A percentile compares a stretch with the other conserved stretches of the same genome.
These are phyloP conservation scores for Zarea fungicola DNA, from an alignment of 2,329 filamentous ascomycete genomes.

Conservation along the genomic window DNA sequence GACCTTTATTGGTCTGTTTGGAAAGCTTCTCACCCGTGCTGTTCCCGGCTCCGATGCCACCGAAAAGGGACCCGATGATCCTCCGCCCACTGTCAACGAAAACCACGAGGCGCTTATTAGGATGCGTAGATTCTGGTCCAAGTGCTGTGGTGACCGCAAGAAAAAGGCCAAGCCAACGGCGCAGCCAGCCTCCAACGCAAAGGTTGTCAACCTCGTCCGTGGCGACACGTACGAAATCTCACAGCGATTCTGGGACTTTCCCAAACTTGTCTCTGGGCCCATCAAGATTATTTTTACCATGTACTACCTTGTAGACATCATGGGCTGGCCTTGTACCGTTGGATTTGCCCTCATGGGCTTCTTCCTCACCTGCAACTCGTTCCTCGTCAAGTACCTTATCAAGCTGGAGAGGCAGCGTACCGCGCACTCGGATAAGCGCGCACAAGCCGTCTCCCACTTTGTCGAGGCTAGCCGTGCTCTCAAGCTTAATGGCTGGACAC, in stretches of 20 bases:
- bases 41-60: constrained; percentile 34
- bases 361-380: constrained; percentile 64
- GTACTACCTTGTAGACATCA: constrained; percentile 60
- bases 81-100: not conserved
- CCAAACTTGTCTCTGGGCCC: constrained; percentile 69
- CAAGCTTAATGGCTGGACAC: constrained; percentile 37
- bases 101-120: not conserved
- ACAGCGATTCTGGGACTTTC: constrained; percentile 84
- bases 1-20: constrained; percentile 34
- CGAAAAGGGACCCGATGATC: constrained; percentile 27
- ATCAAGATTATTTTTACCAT: constrained; percentile 67
- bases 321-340: constrained; percentile 73
- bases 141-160: constrained; percentile 19
- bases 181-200: constrained; percentile 72
- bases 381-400: constrained; percentile 62
- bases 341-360: constrained; percentile 65
- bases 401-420: constrained; percentile 67
- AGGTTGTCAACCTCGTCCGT: constrained; percentile 83
- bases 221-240: constrained; percentile 77
- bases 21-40: constrained; percentile 38
- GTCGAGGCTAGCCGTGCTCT: constrained; percentile 76
- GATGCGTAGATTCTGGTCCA: constrained; percentile 16
- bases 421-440: constrained; percentile 66
- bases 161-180: constrained; percentile 26
- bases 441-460: constrained; percentile 79